phyloP scores from a whole-genome alignment of 2,329 filamentous ascomycete species.

The Chaetomiaceae sp. region DNA sequence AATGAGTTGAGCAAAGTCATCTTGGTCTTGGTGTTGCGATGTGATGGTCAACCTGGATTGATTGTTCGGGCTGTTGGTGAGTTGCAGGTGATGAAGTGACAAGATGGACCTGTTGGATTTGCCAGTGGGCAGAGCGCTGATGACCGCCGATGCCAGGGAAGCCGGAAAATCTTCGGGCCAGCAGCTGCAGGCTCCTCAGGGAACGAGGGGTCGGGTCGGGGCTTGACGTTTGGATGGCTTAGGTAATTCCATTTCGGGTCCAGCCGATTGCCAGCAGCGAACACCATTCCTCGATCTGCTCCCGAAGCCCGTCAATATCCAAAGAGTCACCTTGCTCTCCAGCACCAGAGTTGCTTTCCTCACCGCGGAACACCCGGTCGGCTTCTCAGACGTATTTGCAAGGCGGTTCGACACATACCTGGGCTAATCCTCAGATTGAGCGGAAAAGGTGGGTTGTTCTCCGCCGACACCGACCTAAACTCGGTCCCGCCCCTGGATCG shows the following conservation, averaged over 20 bases:
- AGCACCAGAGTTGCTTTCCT: not conserved
- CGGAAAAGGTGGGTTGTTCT: conserved; percentile 22
- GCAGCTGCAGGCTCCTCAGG: not conserved
- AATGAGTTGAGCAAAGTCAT: too few species aligned
- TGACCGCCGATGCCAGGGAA: not conserved
- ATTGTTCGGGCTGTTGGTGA: too few species aligned
- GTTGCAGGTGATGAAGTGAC: too few species aligned
- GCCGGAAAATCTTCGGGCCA: conserved; percentile 13
- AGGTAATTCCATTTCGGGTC: conserved; percentile 20
- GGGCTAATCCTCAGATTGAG: not conserved
- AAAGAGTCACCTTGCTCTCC: not conserved
- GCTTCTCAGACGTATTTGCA: not conserved
- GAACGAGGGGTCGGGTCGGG: conserved; percentile 8
- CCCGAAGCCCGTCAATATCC: conserved; percentile 5
- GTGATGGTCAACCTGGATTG: too few species aligned
- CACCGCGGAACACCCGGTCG: not conserved
- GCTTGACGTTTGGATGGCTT: conserved; percentile 7
- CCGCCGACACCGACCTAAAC: conserved; percentile 15
- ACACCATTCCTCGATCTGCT: conserved; percentile 20
- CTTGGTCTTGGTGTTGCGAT: too few species aligned
- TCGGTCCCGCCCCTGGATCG: conserved; percentile 12
- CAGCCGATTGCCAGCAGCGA: conserved; percentile 16
- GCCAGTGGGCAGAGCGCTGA: too few species aligned
- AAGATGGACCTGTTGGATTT: too few species aligned
- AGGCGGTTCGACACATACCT: not conserved